Evolutionary conservation across 352 stramenopile species (phyloP).

Genomic region (Globisporangium paddicum): DNA sequence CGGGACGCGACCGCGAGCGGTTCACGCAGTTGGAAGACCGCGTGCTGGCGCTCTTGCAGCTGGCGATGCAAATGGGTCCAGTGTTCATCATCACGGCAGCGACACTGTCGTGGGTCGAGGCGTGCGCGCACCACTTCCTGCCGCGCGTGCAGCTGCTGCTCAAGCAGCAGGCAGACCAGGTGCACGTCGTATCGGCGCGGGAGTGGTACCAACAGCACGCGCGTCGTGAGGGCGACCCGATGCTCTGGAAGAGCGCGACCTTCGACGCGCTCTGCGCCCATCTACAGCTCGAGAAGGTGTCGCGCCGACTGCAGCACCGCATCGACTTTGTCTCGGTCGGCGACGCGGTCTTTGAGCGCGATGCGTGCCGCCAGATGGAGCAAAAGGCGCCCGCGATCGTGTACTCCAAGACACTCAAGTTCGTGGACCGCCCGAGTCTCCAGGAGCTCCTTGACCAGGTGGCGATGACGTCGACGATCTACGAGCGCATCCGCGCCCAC

Average conservation of each 20-base stretch:
- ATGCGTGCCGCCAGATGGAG: constrained; percentile 43
- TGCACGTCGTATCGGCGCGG: constrained; percentile 54
- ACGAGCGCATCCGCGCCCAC: constrained; percentile 36
- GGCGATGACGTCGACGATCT: constrained; percentile 28
- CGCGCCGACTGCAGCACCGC: constrained; percentile 13
- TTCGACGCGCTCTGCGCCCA: constrained; percentile 50
- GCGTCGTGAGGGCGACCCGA: constrained; percentile 24
- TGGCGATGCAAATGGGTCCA: constrained; percentile 31
- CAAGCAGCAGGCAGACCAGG: constrained; percentile 20
- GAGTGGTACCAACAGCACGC: constrained; percentile 51
- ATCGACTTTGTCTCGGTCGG: constrained; percentile 55
- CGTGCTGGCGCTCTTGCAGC: constrained; percentile 35
- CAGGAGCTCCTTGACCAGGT: constrained; percentile 46
- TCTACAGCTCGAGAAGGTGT: constrained; percentile 40
- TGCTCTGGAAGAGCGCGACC: constrained; percentile 47
- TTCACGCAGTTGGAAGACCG: constrained; percentile 35
- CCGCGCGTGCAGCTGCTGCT: constrained; percentile 37
- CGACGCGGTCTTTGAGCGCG: constrained; percentile 48
- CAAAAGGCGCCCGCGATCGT: constrained; percentile 25
- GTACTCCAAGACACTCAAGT: constrained; percentile 52
- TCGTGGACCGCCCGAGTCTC: constrained; percentile 37
- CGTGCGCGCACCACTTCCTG: constrained; percentile 38
- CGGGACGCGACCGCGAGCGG: constrained; percentile 15
- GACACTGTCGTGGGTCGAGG: constrained; percentile 44
- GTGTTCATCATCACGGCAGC: constrained; percentile 68